Evolutionary conservation across 192 early-diverging fungal genomes (phyloP), one percentile per base, ranked within the genome.

Genomic region (Chytriomyces sp.): DNA sequence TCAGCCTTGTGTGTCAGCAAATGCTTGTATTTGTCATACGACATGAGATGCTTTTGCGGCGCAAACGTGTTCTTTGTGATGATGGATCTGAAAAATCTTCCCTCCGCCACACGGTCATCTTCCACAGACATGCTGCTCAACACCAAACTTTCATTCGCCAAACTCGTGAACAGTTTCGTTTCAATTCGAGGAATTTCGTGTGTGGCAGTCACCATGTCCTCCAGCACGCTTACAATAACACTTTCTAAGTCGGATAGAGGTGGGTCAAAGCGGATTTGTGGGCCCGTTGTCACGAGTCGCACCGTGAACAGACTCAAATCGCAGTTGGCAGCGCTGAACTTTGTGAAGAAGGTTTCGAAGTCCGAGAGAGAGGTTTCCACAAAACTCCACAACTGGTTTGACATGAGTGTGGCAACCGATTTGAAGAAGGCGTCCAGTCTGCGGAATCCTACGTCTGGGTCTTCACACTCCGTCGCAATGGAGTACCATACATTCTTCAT

Each of bases 1-100:
- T 91, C 89, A 5, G 89, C 89, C 77, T 88, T 88, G 35, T 90
- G 86, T 16, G 86, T 91, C 64, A 91, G 72, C 46, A 91, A 73
- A 5, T 82, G 65, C 76, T 90, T 90, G 82, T 89, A 90, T 69
- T 89, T 89, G 48, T 90, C 89, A 72, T 90, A 90, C 20, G 77
- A 80, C 80, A 88, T 71, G 62, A 90, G 63, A 53, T 88, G 85
- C 67, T 89, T 90, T 72, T 90, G 89, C 20, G 89, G 86, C 10
- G 82, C 84, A 11, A 88, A 74, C 18, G 86, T 89, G 63, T 90
- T 90, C 61, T 88, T 86, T 6, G 85, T 59, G 18, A 90, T 79
- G 45, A 90, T 89, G 59, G 72, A 47, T 16, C 83, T 23, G 49
- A 89, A 84, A 70, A 78, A 86, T 5, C 86, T 67, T 1, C 88